Percentiles rank a stretch among this genome's conserved stretches.
Conservation (phyloP, 2,329 filamentous ascomycete species). For the Diaporthe vexans region DNA sequence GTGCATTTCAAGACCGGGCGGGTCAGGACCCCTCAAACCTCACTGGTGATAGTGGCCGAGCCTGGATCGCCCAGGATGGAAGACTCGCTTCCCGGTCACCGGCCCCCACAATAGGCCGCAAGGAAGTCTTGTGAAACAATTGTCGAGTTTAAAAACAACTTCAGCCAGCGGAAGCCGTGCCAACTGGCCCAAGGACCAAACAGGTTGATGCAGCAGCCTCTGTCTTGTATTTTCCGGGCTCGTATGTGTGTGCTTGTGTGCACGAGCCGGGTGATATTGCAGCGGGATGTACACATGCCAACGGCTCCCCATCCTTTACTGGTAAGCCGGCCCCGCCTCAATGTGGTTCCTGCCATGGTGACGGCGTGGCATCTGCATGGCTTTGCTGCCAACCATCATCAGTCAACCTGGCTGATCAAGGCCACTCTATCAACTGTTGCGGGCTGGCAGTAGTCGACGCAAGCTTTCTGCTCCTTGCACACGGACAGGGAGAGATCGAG, state of each 20-base stretch:
- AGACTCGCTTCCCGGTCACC: constrained; percentile 21
- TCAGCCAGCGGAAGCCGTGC: constrained; percentile 13
- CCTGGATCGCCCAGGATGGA: constrained; percentile 28
- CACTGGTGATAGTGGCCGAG: constrained; percentile 4
- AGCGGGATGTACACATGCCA: constrained; percentile 16
- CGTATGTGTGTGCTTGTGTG: constrained; percentile 12
- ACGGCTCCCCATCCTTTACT: constrained; percentile 2
- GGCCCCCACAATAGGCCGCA: constrained; percentile 29
- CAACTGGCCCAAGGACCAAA: constrained; percentile 6
- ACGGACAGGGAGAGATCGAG: neutral
- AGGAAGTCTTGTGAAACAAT: constrained; percentile 34
- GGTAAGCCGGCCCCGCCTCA: neutral
- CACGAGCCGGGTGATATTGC: constrained; percentile 22
- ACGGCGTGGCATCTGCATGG: constrained; percentile 31
- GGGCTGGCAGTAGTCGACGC: constrained; percentile 13
- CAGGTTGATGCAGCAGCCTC: constrained; percentile 2
- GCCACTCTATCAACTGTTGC: neutral
- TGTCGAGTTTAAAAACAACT: constrained; percentile 27
- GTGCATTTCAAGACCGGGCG: neutral
- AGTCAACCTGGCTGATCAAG: neutral
- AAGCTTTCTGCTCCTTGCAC: constrained; percentile 24
- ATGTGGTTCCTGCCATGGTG: constrained; percentile 22
- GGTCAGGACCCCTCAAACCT: constrained; percentile 13
- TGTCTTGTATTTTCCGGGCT: constrained; percentile 1
- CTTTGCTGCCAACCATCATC: neutral